phyloP scores from a whole-genome alignment of 2,329 filamentous ascomycete species.

The Penicillium italicum region DNA sequence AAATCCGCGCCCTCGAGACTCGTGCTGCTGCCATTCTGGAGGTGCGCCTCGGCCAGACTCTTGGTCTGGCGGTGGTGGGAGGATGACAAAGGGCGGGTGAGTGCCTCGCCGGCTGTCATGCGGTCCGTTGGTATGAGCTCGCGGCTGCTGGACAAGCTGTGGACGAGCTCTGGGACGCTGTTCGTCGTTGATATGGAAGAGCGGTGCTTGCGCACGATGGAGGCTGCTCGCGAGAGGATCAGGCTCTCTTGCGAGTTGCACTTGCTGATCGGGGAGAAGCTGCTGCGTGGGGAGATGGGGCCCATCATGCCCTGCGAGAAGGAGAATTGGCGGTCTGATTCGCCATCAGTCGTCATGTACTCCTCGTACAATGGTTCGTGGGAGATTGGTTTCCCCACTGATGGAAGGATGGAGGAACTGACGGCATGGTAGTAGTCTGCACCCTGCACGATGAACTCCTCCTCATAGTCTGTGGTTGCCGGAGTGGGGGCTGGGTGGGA shows the following conservation, averaged over 20 bases:
- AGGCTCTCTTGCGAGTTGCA: constrained; percentile 57
- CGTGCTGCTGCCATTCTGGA: constrained; percentile 27
- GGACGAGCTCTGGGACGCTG: constrained; percentile 45
- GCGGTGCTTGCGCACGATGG: constrained; percentile 46
- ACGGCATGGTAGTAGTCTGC: constrained; percentile 29
- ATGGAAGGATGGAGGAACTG: constrained; percentile 30
- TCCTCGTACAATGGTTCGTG: constrained; percentile 39
- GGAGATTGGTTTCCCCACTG: constrained; percentile 33
- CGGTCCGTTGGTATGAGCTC: constrained; percentile 33
- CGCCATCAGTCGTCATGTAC: constrained; percentile 44
- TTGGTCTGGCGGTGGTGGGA: constrained; percentile 37
- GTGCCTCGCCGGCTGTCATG: constrained; percentile 20
- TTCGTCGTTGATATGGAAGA: constrained; percentile 47
- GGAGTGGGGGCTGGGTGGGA: constrained; percentile 32
- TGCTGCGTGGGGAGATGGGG: constrained; percentile 45
- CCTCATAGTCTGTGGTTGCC: constrained; percentile 25
- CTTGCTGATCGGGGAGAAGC: constrained; percentile 53
- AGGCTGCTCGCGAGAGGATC: constrained; percentile 49
- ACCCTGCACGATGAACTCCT: constrained; percentile 23
- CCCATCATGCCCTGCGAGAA: constrained; percentile 40
- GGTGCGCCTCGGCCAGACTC: constrained; percentile 36
- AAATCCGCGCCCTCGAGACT: constrained; percentile 29
- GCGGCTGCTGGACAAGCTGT: constrained; percentile 41
- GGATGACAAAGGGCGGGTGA: constrained; percentile 24
- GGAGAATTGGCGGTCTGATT: constrained; percentile 47